Base-by-base conservation (phyloP, 208 protist species). In the Balamuthia mandrillaris region DNA sequence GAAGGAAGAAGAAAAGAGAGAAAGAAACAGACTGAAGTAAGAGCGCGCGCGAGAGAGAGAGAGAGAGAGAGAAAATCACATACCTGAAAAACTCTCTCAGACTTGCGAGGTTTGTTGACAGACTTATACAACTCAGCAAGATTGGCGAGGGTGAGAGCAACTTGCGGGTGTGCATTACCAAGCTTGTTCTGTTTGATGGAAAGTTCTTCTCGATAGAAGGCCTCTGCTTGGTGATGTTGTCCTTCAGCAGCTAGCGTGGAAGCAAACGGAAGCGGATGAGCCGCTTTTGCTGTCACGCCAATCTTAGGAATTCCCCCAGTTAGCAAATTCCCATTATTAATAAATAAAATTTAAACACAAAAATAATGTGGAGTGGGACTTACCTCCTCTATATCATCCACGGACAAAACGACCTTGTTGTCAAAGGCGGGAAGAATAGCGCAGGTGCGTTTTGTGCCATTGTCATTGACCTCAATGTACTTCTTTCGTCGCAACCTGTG, bases 151-250 rank as follows among this genome's bases (percentile, higher is more conserved):
- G 74, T 31, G 35, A 63, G 61, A 3, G 74, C 74, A 6, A 81
- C 37, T 3, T 63, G 74, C 33, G 74, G 74, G 24, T 81, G 74
- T 21, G 47, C 45, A 41, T 65, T 81, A 29, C 74, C 74, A n/a
- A n/a, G n/a, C n/a, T n/a, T n/a, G n/a, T n/a, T n/a, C n/a, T n/a
- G n/a, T n/a, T n/a, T n/a, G 21, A 49, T 49, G 21, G 31, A 18
- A 21, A 58, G 21, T 0, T 12, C 31, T 0, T 41, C 68, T 33
- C 61, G 56, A 51, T 81, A 81, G 52, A 51, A 81, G 31, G 42
- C 41, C 74, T 81, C 52, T 4, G 74, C 74, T 61, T 81, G 49
- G n/a, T 81, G 56, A 51, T 63, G 61, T 33, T 81, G 49, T 33
- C 74, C 74, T 51, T 81, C 51, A 0, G 52, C 51, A 0, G 37